Percentiles rank a stretch among this genome's conserved stretches.
phyloP scores from a whole-genome alignment of 2,329 filamentous ascomycete species.

The Microsporum ferrugineum region DNA sequence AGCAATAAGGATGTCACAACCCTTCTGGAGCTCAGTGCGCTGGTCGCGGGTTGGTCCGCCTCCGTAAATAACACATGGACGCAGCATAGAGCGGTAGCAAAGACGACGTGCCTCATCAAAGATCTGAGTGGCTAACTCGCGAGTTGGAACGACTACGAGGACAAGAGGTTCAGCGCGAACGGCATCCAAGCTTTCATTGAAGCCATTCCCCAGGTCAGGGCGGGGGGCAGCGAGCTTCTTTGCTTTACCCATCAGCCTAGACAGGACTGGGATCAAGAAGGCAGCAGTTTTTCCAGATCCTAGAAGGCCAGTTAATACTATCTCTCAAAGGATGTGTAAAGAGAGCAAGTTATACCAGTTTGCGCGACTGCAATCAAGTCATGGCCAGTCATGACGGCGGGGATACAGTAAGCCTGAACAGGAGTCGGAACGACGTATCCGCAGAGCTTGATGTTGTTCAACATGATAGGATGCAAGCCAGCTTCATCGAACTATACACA shows the following conservation, averaged over 20 bases:
- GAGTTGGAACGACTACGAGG: slow-evolving; percentile 71
- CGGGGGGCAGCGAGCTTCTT: slow-evolving; percentile 73
- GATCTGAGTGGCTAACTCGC: slow-evolving; percentile 86
- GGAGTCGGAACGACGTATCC: slow-evolving; percentile 66
- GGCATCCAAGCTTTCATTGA: slow-evolving; percentile 39
- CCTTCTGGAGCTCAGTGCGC: slow-evolving; percentile 60
- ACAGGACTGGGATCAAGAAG: slow-evolving; percentile 79
- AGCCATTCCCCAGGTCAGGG: slow-evolving; percentile 49
- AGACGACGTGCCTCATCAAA: slow-evolving; percentile 87
- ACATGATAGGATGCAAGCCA: slow-evolving; percentile 73
- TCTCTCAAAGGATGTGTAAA: slow-evolving; percentile 19
- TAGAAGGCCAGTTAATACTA: slow-evolving; percentile 27
- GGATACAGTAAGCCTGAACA: slow-evolving; percentile 76
- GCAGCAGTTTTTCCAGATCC: slow-evolving; percentile 95
- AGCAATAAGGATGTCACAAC: slow-evolving; percentile 80
- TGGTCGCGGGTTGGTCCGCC: slow-evolving; percentile 64
- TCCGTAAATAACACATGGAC: slow-evolving; percentile 81
- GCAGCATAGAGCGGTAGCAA: slow-evolving; percentile 89
- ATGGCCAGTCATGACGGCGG: slow-evolving; percentile 61
- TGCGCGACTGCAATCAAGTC: slow-evolving; percentile 87
- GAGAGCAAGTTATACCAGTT: slow-evolving; percentile 52
- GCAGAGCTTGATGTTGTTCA: slow-evolving; percentile 62
- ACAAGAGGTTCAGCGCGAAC: slow-evolving; percentile 78
- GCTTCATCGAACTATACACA: slow-evolving; percentile 56
- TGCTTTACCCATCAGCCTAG: slow-evolving; percentile 88